Evolutionary conservation across 73 alveolate species (phyloP), one percentile per base, ranked within the genome.

Genomic region (Durusdinium trenchii): DNA sequence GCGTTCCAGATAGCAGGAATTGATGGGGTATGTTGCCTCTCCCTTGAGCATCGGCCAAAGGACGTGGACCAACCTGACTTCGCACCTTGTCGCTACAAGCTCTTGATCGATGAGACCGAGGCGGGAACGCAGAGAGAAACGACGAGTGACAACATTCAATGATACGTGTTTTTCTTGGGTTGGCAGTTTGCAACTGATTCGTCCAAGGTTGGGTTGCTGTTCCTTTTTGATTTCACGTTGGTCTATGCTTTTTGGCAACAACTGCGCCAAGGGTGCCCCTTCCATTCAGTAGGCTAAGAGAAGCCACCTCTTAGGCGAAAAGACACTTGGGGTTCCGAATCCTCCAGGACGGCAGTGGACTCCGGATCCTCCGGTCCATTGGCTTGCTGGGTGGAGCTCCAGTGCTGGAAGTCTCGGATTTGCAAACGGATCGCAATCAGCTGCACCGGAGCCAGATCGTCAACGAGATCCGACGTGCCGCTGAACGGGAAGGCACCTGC

Each of bases 81-180:
- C 86, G 96, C 61, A 71, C 96, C 96, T n/a, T 89, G 86, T 52
- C 96, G 96, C 69, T 89, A 64, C 96, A 89, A 89, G 96, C 67
- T 89, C 62, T 64, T 89, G 86, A 89, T 89, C 86, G 96, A 89
- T 38, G 96, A 89, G 71, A 89, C 96, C 28, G 96, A 64, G 71
- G 64, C 9, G n/a, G n/a, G n/a, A n/a, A n/a, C n/a, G n/a, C n/a
- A n/a, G n/a, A n/a, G n/a, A n/a, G n/a, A n/a, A n/a, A n/a, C n/a
- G n/a, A n/a, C n/a, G n/a, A n/a, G n/a, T n/a, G n/a, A n/a, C n/a
- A n/a, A n/a, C n/a, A n/a, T n/a, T n/a, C n/a, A n/a, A n/a, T n/a
- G n/a, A n/a, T n/a, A n/a, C n/a, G n/a, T n/a, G n/a, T n/a, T n/a
- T n/a, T n/a, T n/a, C n/a, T n/a, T n/a, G n/a, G n/a, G n/a, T n/a